Percentiles rank a stretch among this genome's conserved stretches.
These are phyloP conservation scores for Penicillium sp. DNA, from an alignment of 2,329 filamentous ascomycete species.

Conservation along the genomic window DNA sequence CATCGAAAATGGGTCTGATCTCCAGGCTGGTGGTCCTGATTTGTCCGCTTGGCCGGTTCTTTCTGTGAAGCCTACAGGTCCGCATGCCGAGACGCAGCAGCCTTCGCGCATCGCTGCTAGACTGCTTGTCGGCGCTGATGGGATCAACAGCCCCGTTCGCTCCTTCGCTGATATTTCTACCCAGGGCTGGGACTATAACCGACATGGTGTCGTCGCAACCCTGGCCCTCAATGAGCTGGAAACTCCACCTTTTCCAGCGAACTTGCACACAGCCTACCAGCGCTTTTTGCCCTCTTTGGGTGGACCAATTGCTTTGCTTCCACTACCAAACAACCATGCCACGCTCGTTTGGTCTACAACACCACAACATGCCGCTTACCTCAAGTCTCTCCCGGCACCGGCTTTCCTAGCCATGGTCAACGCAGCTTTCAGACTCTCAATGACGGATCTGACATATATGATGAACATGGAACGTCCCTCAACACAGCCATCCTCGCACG, in stretches of 20 bases:
- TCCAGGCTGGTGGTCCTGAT: conserved; percentile 60
- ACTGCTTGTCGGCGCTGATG: conserved; percentile 86
- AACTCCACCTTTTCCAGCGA: conserved; percentile 26
- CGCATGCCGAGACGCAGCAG: conserved; percentile 15
- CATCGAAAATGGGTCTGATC: conserved; percentile 66
- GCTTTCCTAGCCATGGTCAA: conserved; percentile 88
- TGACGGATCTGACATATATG: conserved; percentile 77
- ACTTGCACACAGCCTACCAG: conserved; percentile 77
- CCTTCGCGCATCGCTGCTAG: conserved; percentile 65
- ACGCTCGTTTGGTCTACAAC: conserved; percentile 95
- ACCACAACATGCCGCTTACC: conserved; percentile 65
- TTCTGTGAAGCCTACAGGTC: conserved; percentile 55
- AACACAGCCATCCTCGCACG: conserved; percentile 44
- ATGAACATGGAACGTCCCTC: conserved; percentile 54
- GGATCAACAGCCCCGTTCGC: conserved; percentile 88
- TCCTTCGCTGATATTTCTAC: conserved; percentile 80
- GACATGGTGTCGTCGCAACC: conserved; percentile 87
- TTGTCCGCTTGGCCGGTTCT: conserved; percentile 84
- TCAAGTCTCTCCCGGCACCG: conserved; percentile 66
- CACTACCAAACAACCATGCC: conserved; percentile 73
- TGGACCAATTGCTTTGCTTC: conserved; percentile 85
- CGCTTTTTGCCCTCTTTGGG: conserved; percentile 75
- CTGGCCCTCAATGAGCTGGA: conserved; percentile 57
- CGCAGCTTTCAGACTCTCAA: conserved; percentile 76
- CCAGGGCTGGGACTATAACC: conserved; percentile 86